These are phyloP conservation scores for Diversispora eburnea DNA, from an alignment of 192 early-diverging fungal genomes.

Conservation along the genomic window DNA sequence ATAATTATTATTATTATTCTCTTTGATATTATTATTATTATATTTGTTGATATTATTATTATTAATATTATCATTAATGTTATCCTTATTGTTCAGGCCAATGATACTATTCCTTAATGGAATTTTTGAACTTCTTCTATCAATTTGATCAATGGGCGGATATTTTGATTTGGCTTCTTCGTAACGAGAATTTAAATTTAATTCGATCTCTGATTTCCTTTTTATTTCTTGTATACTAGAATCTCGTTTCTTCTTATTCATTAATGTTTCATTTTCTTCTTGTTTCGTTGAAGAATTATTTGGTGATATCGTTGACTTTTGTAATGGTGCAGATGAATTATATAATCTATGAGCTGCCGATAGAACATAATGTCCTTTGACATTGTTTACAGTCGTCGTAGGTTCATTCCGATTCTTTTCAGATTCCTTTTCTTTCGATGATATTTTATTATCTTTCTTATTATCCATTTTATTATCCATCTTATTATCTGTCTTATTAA, in stretches of 20 bases:
- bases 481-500: not conserved
- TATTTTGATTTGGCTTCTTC: slow-evolving; percentile 5
- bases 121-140: not conserved
- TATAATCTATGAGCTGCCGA: slow-evolving; percentile 17
- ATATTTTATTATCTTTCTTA: not conserved
- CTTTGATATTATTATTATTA: too few relatives aligned
- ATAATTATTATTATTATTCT: too few relatives aligned
- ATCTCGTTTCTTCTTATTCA: not conserved
- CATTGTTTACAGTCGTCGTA: not conserved
- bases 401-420: not conserved
- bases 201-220: not conserved
- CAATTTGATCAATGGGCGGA: not conserved
- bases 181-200: not conserved
- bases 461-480: not conserved
- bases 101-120: too few relatives aligned
- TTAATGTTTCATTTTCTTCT: not conserved
- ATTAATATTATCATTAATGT: too few relatives aligned
- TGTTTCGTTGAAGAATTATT: not conserved
- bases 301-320: not conserved
- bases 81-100: too few relatives aligned
- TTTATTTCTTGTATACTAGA: not conserved
- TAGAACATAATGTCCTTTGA: slow-evolving; percentile 17
- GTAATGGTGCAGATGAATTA: not conserved
- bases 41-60: too few relatives aligned
- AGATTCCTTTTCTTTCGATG: too few relatives aligned